Percentiles rank a stretch among this genome's conserved stretches.
These are phyloP conservation scores for grape (Vitis vinifera) DNA, from an alignment of 164 flowering plant species.

Conservation along the genomic window ASM3070453v1 NC_081807.1:4400501-4401000, in stretches of 20 bases:
- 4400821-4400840: slow-evolving; percentile 20
- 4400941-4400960: background rate
- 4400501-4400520: slow-evolving; percentile 14
- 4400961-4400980: too few species aligned
- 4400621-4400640: slow-evolving; percentile 21
- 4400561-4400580: slow-evolving; percentile 30
- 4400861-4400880: slow-evolving; percentile 3
- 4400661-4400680: slow-evolving; percentile 21
- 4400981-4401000: too few species aligned
- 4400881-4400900: background rate
- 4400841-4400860: slow-evolving; percentile 19
- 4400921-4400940: background rate
- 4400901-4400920: too few species aligned
- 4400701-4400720: slow-evolving; percentile 25
- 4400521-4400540: slow-evolving; percentile 30
- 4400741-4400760: slow-evolving; percentile 26
- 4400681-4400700: slow-evolving; percentile 28
- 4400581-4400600: slow-evolving; percentile 27
- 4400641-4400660: slow-evolving; percentile 20
- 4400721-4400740: slow-evolving; percentile 25
- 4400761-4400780: slow-evolving; percentile 25
- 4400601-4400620: slow-evolving; percentile 28
- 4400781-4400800: slow-evolving; percentile 20
- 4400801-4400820: slow-evolving; percentile 23
- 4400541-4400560: slow-evolving; percentile 38